Base-by-base conservation (phyloP, 139 green algal genomes). In the Deuterostichococcus epilithicus region DNA sequence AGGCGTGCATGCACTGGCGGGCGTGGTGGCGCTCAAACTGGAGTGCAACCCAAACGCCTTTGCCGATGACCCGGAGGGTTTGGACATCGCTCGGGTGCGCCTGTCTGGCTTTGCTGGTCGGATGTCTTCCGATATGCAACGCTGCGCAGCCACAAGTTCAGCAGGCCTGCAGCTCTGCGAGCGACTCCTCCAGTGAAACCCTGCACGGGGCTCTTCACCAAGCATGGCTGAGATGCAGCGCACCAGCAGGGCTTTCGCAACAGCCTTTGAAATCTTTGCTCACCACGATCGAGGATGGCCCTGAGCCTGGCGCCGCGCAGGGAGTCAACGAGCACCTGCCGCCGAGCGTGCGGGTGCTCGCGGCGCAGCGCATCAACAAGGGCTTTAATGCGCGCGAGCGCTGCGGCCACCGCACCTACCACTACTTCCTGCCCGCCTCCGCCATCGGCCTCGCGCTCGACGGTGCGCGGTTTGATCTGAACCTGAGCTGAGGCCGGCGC, bases 321-420 rank as follows among this genome's bases (percentile, higher is more conserved):
- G n/a, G 4, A 3, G 88, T 95, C 76, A 94, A 94, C 78, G 32
- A 52, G 20, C 79, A 88, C 70, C 78, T 94, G 36, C 87, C 90
- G 77, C 73, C 3, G 67, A 85, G 67, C 75, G 69, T 88, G n/a
- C 72, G 77, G 15, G 82, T 88, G n/a, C 78, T 90, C 20, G 70
- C 68, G 35, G 82, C 89, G 33, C 85, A 91, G 60, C 80, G 83
- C 20, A 83, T 89, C 25, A 80, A 70, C 22, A 80, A 82, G 45
- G 74, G 68, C 23, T 91, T 84, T 35, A 73, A 81, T 47, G 85
- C 85, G 0, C 79, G 86, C 6, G 39, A 81, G 66, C 83, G 72
- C 72, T 81, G 74, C 60, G 59, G 74, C 28, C 70, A 37, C 0
- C 70, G 85, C n/a, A 78, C 38, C 22, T 91, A 91, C 80, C 26